These are phyloP conservation scores for Thymus mandschuricus DNA, from an alignment of 257 asterid genomes.

Conservation along the genomic window DNA sequence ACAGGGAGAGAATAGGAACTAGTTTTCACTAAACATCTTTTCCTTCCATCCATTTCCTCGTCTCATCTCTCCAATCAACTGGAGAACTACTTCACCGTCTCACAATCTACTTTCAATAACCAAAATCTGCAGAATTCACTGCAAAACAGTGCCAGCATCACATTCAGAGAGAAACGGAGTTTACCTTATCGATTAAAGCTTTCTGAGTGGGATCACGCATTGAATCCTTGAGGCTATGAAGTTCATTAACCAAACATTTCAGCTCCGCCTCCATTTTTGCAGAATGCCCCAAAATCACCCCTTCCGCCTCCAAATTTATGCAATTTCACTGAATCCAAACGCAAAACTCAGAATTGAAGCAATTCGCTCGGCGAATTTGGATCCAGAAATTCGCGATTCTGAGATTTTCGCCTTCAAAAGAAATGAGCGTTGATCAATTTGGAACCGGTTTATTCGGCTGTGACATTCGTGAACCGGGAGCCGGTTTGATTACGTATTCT, in stretches of 20 bases:
- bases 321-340: neutral
- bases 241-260: constrained; percentile 59
- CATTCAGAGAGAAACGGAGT: neutral
- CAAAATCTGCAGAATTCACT: neutral
- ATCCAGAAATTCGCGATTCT: constrained; percentile 15
- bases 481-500: constrained; percentile 34
- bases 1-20: constrained; percentile 14
- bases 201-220: constrained; percentile 52
- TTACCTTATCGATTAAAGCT: constrained; percentile 52
- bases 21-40: neutral
- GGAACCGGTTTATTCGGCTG: constrained; percentile 6
- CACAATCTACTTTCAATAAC: neutral
- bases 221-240: constrained; percentile 51
- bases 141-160: constrained; percentile 1
- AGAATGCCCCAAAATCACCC: constrained; percentile 6
- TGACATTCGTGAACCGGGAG: constrained; percentile 25
- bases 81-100: neutral
- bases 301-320: neutral
- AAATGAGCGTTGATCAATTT: neutral
- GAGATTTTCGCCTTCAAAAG: constrained; percentile 18
- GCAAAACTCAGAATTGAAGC: neutral
- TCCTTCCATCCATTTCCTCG: neutral
- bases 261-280: constrained; percentile 66
- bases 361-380: constrained; percentile 21
- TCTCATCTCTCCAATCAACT: constrained; percentile 5